Evolutionary conservation across 805 yeast species (phyloP), one percentile per base, ranked within the genome.

Genomic region (Ogataea parapolymorpha): DNA sequence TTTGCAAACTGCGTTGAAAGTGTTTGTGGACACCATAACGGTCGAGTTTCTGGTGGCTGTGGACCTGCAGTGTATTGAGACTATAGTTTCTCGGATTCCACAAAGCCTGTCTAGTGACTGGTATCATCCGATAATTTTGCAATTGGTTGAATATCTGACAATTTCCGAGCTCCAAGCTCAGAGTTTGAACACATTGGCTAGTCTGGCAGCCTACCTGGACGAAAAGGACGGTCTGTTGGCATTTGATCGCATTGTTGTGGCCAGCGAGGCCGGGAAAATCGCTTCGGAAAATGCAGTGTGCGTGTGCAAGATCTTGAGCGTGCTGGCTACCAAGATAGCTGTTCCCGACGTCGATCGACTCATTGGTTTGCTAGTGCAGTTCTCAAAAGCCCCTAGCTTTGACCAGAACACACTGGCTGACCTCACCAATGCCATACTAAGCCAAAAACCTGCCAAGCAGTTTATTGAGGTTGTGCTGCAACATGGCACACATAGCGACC

Each of bases 31-130:
- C 16, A 53, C 55, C 2, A 51, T 61, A n/a, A 44, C 53, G 11
- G 54, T 56, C 20, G 65, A 62, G 39, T 58, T 61, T 22, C 42
- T 62, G 13, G 58, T 58, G 15, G 28, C 40, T 9, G 51, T 41
- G 18, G 53, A 51, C 39, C 44, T 62, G 26, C 22, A 29, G 6
- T 53, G 58, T 26, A 45, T 62, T 20, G 41, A 42, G 14, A 38
- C 39, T n/a, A 37, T 61, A 12, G 42, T 53, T 8, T 37, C 36
- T 1, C 26, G 37, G 3, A 15, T 54, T 2, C 30, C 29, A 3
- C 23, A 37, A 6, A 34, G 26, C 9, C 31, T 53, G 6, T 32
- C 50, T 3, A n/a, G 12, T 1, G 35, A 41, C 2, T 61, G 66
- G 66, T 39, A 41, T 1, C 38, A 49, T 11, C 12, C 33, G 4